These are phyloP conservation scores for Paramyrothecium sp. DNA, from an alignment of 2,329 filamentous ascomycete species.

Conservation along the genomic window DNA sequence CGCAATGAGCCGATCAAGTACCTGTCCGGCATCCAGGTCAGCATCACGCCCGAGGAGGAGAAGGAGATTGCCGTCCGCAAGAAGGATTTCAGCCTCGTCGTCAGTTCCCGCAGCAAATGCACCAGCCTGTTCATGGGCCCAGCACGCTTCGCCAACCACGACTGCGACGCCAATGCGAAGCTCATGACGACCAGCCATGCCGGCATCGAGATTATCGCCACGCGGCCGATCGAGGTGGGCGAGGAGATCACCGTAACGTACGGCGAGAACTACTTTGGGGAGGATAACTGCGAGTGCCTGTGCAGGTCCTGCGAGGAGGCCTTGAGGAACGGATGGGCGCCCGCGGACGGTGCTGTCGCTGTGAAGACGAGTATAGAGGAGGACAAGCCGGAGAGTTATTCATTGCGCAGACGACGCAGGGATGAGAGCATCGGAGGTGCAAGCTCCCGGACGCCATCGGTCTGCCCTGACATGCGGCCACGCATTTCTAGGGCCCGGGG, in stretches of 20 bases:
- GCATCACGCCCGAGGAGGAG: constrained; percentile 91
- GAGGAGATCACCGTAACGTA: constrained; percentile 98
- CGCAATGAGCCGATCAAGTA: constrained; percentile 88
- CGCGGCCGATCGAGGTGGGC: constrained; percentile 76
- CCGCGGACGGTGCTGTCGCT: constrained; percentile 42
- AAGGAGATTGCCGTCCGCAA: constrained; percentile 74
- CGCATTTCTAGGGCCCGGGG: constrained; percentile 41
- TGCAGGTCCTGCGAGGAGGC: constrained; percentile 82
- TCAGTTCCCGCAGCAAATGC: constrained; percentile 87
- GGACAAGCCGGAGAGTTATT: constrained; percentile 46
- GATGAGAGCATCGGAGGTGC: constrained; percentile 47
- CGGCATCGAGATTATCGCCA: constrained; percentile 87
- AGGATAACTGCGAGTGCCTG: constrained; percentile 91
- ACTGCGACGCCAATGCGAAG: constrained; percentile 88
- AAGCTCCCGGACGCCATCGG: constrained; percentile 54
- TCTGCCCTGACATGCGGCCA: constrained; percentile 54
- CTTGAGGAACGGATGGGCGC: constrained; percentile 79
- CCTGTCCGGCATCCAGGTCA: constrained; percentile 84
- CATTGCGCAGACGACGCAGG: constrained; percentile 52
- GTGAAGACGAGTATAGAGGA: constrained; percentile 55
- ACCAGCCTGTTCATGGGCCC: constrained; percentile 93
- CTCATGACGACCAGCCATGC: constrained; percentile 80
- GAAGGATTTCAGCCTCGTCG: constrained; percentile 95
- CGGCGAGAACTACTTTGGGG: constrained; percentile 93
- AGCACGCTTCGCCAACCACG: constrained; percentile 94